phyloP scores from a whole-genome alignment of 1,284 basidiomycete species.

The Ustilago lituana region DNA sequence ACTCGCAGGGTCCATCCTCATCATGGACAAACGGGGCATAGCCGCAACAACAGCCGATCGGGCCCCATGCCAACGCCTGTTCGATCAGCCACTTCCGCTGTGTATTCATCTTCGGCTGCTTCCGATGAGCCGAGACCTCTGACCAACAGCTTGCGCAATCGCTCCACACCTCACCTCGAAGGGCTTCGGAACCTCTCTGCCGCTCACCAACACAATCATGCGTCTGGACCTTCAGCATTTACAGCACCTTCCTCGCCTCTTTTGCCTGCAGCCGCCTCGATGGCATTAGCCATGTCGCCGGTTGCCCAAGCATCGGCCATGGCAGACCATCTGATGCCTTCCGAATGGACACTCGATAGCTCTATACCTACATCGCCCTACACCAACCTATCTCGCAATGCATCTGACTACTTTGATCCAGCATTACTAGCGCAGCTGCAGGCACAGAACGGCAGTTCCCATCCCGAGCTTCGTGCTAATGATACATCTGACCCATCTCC shows the following conservation, averaged over 20 bases:
- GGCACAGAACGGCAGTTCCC: conserved; percentile 25
- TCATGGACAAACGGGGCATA: conserved; percentile 13
- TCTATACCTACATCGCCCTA: conserved; percentile 27
- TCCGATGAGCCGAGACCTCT: conserved; percentile 16
- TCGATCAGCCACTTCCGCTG: conserved; percentile 1
- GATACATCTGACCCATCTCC: conserved; percentile 11
- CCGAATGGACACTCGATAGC: conserved; percentile 28
- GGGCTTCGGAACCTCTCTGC: conserved; percentile 13
- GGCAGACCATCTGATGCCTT: conserved; percentile 18
- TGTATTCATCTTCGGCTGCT: neutral
- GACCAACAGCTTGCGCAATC: conserved; percentile 27
- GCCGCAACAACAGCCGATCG: conserved; percentile 21
- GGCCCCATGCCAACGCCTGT: conserved; percentile 7
- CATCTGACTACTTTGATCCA: conserved; percentile 45
- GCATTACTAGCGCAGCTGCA: conserved; percentile 30
- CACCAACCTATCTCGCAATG: conserved; percentile 16
- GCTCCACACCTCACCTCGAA: conserved; percentile 37
- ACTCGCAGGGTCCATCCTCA: conserved; percentile 21
- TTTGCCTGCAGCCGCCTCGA: conserved; percentile 16
- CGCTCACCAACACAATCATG: conserved; percentile 8
- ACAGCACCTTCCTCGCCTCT: conserved; percentile 32
- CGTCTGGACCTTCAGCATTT: conserved; percentile 6
- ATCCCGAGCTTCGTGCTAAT: conserved; percentile 28
- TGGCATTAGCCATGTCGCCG: conserved; percentile 32
- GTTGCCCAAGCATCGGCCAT: conserved; percentile 21